Evolutionary conservation across 352 stramenopile species (phyloP), one percentile per base, ranked within the genome.

Genomic region (Phytophthora nicotianae): DNA sequence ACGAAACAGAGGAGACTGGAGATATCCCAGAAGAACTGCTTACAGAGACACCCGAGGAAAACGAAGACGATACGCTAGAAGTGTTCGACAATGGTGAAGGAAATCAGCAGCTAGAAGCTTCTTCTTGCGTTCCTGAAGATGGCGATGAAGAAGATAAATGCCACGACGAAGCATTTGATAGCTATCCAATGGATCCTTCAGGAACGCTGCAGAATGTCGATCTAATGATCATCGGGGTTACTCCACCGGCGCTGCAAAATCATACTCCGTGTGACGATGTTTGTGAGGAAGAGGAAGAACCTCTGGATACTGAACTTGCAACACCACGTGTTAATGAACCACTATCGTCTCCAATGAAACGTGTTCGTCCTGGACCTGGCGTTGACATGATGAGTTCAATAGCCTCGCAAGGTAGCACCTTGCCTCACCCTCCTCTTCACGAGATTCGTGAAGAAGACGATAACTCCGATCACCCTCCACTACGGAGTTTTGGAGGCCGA

Each of bases 401-500:
- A 57, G 35, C 46, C 40, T 50, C 46, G 20, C 41, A 32, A 16
- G 45, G 27, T 7, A 62, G 27, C 21, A 46, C 14, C 10, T 29
- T 62, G 21, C 37, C 65, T 50, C 42, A 70, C 24, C 43, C 68
- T 55, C 52, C 65, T 59, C 73, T 86, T 1, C 55, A 86, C 14
- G 72, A 78, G 7, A 81, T 87, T 64, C 57, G 72, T 17, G 73
- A 81, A 61, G 76, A 81, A 59, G 58, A 74, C 2, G 70, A 54
- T 24, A 51, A 20, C 4, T 1, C 3, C 49, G 23, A 53, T 11
- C 24, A 63, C 6, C 14, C 20, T 24, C 2, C n/a, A 11, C 8
- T 54, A 46, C 48, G 26, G 4, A 29, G 14, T 16, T 63, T 67
- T 40, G n/a, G 8, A 32, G 65, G 38, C n/a, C 53, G 53, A 43